These are phyloP conservation scores for Zygosaccharomyces pseudorouxii DNA, from an alignment of 805 yeast species.

Conservation along the genomic window DNA sequence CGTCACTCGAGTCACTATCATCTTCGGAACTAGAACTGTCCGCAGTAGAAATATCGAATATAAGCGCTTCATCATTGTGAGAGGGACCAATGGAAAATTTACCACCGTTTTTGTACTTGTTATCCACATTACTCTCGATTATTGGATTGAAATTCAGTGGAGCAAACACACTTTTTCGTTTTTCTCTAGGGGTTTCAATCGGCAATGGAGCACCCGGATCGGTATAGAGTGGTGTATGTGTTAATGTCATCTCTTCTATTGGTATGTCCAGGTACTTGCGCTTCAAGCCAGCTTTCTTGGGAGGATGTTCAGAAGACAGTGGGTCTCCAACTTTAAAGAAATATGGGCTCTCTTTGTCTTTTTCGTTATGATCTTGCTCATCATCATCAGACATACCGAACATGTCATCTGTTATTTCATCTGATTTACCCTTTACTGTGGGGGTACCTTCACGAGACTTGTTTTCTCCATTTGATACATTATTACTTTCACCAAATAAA, in stretches of 20 bases:
- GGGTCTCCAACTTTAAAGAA: slow-evolving; percentile 6
- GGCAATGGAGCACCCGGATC: slow-evolving; percentile 89
- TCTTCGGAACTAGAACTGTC: slow-evolving; percentile 33
- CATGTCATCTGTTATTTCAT: slow-evolving; percentile 32
- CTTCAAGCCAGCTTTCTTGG: slow-evolving; percentile 15
- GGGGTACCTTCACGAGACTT: slow-evolving; percentile 7
- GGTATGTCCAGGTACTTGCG: slow-evolving; percentile 48
- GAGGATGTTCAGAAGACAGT: slow-evolving; percentile 6
- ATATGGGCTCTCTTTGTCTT: slow-evolving; percentile 6
- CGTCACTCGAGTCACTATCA: slow-evolving; percentile 29
- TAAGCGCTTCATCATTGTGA: slow-evolving; percentile 31
- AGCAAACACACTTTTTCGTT: slow-evolving; percentile 64
- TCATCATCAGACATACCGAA: slow-evolving; percentile 33
- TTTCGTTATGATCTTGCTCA: slow-evolving; percentile 14
- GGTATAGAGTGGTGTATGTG: slow-evolving; percentile 51
- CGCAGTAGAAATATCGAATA: slow-evolving; percentile 31
- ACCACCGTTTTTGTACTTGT: slow-evolving; percentile 86
- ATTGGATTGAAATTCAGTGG: slow-evolving; percentile 79
- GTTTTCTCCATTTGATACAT: slow-evolving; percentile 20
- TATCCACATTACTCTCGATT: slow-evolving; percentile 69
- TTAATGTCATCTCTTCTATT: slow-evolving; percentile 52
- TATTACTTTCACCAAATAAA: slow-evolving; percentile 37
- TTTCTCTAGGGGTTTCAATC: slow-evolving; percentile 43
- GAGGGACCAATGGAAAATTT: slow-evolving; percentile 53
- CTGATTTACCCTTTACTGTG: slow-evolving; percentile 13